phyloP scores from a whole-genome alignment of 306 rosid genomes.

The Pyrus communis region DNA sequence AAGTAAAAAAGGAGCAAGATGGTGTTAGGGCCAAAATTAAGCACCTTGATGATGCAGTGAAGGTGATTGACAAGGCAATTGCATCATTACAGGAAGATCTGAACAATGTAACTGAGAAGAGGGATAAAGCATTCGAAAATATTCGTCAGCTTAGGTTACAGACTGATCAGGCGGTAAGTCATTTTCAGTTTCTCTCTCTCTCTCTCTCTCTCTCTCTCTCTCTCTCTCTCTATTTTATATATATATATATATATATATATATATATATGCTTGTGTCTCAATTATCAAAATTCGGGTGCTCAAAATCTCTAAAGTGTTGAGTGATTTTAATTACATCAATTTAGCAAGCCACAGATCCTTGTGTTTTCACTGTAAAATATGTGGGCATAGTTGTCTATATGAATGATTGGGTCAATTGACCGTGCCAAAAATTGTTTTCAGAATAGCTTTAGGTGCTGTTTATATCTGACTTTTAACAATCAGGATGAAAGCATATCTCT shows the following conservation, averaged over 20 bases:
- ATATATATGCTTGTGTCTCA: background rate
- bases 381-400: background rate
- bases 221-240: background rate
- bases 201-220: background rate
- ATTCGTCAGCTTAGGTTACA: constrained; percentile 59
- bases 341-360: background rate
- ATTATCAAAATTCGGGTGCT: background rate
- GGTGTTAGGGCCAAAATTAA: constrained; percentile 66
- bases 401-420: background rate
- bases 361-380: too few relatives aligned
- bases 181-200: background rate
- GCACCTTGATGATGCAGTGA: constrained; percentile 64
- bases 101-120: constrained; percentile 46
- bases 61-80: constrained; percentile 52
- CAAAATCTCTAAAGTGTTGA: background rate
- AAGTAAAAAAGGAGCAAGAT: constrained; percentile 84
- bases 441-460: background rate
- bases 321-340: background rate
- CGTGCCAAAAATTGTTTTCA: background rate
- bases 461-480: background rate
- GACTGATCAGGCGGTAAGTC: constrained; percentile 75
- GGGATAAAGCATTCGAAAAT: constrained; percentile 53
- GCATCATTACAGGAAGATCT: constrained; percentile 63
- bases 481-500: background rate
- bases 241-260: too few relatives aligned